A percentile compares a stretch with the other conserved stretches of the same genome.
These are phyloP conservation scores for Xylariaceae sp. DNA, from an alignment of 2,329 filamentous ascomycete species.

Conservation along the genomic window DNA sequence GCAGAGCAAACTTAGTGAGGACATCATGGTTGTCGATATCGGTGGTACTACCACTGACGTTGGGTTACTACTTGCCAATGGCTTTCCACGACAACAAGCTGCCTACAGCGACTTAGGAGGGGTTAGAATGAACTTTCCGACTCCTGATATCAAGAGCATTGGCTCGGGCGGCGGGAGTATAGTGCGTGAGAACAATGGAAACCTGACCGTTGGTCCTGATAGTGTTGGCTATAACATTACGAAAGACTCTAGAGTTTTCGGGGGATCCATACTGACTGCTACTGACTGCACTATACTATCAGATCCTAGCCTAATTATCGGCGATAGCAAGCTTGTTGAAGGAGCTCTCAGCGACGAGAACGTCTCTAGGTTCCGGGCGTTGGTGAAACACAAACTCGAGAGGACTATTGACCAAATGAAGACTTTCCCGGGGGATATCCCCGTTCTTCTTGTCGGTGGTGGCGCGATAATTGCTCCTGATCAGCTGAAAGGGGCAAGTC, in stretches of 20 bases:
- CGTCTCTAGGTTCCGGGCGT: slow-evolving; percentile 22
- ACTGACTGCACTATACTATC: slow-evolving; percentile 50
- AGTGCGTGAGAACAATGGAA: slow-evolving; percentile 39
- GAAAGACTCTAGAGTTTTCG: slow-evolving; percentile 53
- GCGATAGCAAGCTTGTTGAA: slow-evolving; percentile 32
- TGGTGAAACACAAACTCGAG: slow-evolving; percentile 28
- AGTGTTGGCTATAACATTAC: slow-evolving; percentile 57
- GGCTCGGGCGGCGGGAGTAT: slow-evolving; percentile 57
- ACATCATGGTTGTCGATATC: slow-evolving; percentile 60
- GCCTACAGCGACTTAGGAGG: slow-evolving; percentile 60
- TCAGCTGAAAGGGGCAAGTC: slow-evolving; percentile 51
- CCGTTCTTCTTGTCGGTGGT: slow-evolving; percentile 60
- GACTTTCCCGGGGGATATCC: slow-evolving; percentile 54
- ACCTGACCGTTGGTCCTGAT: slow-evolving; percentile 53
- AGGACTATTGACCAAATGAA: slow-evolving; percentile 57
- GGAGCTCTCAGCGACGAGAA: slow-evolving; percentile 22
- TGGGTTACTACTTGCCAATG: slow-evolving; percentile 55
- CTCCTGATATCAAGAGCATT: slow-evolving; percentile 56
- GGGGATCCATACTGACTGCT: slow-evolving; percentile 52
- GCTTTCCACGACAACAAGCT: slow-evolving; percentile 60
- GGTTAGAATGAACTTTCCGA: slow-evolving; percentile 58
- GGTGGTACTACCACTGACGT: slow-evolving; percentile 65
- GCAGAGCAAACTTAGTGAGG: slow-evolving; percentile 32
- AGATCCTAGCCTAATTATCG: slow-evolving; percentile 36
- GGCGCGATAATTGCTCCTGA: slow-evolving; percentile 57